Percentiles rank a stretch among this genome's conserved stretches.
Conservation (phyloP, 2,329 filamentous ascomycete genomes). For the Phialocephala subalpina region DNA sequence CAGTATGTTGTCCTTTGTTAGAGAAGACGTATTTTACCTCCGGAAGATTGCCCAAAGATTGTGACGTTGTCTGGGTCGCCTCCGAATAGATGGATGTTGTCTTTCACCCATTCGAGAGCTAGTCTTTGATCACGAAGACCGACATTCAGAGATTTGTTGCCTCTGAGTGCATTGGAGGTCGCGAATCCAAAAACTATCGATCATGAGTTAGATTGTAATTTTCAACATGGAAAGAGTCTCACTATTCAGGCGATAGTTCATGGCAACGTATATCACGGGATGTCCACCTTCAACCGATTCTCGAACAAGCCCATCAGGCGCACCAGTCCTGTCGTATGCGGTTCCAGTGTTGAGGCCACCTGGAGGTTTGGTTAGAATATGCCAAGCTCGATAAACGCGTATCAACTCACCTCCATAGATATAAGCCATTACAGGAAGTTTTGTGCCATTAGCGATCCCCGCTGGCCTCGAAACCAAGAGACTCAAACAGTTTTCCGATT, state of each 20-base stretch:
- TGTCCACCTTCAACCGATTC: constrained; percentile 53
- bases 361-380: constrained; percentile 8
- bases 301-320: constrained; percentile 55
- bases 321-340: constrained; percentile 24
- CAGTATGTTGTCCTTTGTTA: not conserved
- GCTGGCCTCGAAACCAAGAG: constrained; percentile 64
- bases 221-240: constrained; percentile 9
- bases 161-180: constrained; percentile 58
- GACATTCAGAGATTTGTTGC: constrained; percentile 48
- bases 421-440: constrained; percentile 72
- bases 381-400: not conserved
- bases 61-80: constrained; percentile 64
- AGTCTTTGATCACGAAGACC: constrained; percentile 58
- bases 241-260: constrained; percentile 58
- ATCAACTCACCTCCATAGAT: constrained; percentile 66
- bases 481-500: constrained; percentile 68
- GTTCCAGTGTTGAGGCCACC: constrained; percentile 29
- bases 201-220: constrained; percentile 40
- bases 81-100: constrained; percentile 65
- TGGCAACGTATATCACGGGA: constrained; percentile 63
- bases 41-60: constrained; percentile 66
- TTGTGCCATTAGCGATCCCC: constrained; percentile 58
- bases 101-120: constrained; percentile 64
- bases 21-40: constrained; percentile 42
- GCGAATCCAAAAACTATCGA: constrained; percentile 72